phyloP scores from a whole-genome alignment of 352 stramenopile genomes.

The Phytophthora syringae region DNA sequence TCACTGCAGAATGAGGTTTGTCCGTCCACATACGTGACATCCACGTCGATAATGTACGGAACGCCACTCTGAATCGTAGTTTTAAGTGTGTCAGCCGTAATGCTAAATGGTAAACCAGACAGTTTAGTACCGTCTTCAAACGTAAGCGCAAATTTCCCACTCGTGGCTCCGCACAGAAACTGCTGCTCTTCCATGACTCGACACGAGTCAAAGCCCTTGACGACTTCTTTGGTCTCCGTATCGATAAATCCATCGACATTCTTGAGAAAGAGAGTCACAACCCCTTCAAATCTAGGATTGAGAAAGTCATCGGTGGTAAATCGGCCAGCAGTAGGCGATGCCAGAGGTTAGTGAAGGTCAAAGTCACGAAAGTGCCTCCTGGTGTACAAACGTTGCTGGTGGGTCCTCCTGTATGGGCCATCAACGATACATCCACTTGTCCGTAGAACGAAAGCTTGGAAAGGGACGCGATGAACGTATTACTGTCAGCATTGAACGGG shows the following conservation, averaged over 20 bases:
- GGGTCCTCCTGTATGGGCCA: slow-evolving; percentile 22
- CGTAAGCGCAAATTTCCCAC: slow-evolving; percentile 70
- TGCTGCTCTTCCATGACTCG: slow-evolving; percentile 66
- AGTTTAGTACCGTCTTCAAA: slow-evolving; percentile 67
- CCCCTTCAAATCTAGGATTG: slow-evolving; percentile 58
- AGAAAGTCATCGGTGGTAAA: slow-evolving; percentile 67
- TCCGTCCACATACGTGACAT: slow-evolving; percentile 49
- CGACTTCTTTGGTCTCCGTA: slow-evolving; percentile 63
- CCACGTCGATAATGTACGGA: slow-evolving; percentile 67
- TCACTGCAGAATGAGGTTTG: slow-evolving; percentile 52
- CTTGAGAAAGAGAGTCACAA: slow-evolving; percentile 52
- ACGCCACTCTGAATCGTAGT: slow-evolving; percentile 51
- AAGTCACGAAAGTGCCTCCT: slow-evolving; percentile 64
- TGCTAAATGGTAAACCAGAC: slow-evolving; percentile 49
- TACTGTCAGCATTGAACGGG: slow-evolving; percentile 62
- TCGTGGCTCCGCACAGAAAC: slow-evolving; percentile 67
- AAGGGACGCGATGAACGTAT: slow-evolving; percentile 56
- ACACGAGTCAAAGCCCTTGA: slow-evolving; percentile 79
- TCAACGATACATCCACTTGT: slow-evolving; percentile 53
- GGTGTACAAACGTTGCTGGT: slow-evolving; percentile 55
- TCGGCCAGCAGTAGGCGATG: slow-evolving; percentile 61
- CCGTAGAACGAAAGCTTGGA: slow-evolving; percentile 54
- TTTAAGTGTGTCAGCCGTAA: slow-evolving; percentile 48
- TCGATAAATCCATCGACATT: slow-evolving; percentile 67
- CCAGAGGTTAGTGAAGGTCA: slow-evolving; percentile 63